Base-by-base conservation (phyloP, 2,329 filamentous ascomycete genomes). In the Aspergillus amoenus region DNA sequence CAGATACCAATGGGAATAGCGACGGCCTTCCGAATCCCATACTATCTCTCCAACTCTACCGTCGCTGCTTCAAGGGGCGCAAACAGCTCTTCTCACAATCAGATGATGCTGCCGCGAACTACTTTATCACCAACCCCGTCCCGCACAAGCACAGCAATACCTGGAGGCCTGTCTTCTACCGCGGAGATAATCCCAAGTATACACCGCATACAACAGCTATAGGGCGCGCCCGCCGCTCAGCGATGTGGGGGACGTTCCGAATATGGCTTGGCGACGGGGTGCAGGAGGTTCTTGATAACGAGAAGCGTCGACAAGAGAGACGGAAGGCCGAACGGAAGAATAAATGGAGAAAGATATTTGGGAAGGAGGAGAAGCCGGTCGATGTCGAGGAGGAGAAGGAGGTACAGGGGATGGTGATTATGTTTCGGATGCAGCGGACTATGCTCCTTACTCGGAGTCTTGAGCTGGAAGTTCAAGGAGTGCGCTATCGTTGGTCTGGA, bases 171-270 rank as follows among this genome's bases (percentile, higher is more conserved):
- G 13, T 55, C 8, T 55, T 58, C 34, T 55, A 55, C 40, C 56
- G 56, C 3, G 56, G 56, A n/a, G 56, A 58, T 34, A 58, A 58
- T 32, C 56, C 52, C 12, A 58, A 58, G 15, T 55, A 55, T 22
- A 55, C 52, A 1, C 51, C 56, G 18, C n/a, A 18, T 5, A 27
- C 56, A 12, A 51, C n/a, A 7, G 52, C 53, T 17, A 55, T 55
- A 15, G 56, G 46, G 2, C 52, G 52, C 3, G 56, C 56, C 1
- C 43, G 43, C 13, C 56, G 52, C 13, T 51, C 47, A 11, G 47
- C 9, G 5, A 44, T 50, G 30, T 58, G 56, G 56, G 39, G 47
- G 2, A 43, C 32, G 12, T 50, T 58, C 37, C 43, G 48, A 2
- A 13, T 58, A 7, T 51, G 49, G 46, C 8, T 58, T 5, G 56